Conservation (phyloP, 441 rosid genomes). For the Pelargonium citronellum region DNA sequence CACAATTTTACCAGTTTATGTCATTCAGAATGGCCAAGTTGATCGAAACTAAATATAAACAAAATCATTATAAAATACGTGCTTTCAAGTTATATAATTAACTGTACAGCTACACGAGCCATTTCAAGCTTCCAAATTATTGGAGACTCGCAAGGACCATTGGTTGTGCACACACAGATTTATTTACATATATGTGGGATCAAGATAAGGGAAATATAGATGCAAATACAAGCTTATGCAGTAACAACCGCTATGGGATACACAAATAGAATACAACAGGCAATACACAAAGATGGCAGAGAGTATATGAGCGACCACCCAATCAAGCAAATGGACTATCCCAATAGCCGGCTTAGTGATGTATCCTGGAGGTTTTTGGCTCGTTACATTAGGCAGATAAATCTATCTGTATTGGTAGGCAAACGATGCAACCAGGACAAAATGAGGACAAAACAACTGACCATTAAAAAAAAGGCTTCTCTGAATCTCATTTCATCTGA, state of each 20-base stretch:
- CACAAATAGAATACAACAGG: background rate
- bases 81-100: no score
- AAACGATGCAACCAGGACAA: background rate
- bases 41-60: background rate
- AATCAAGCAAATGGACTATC: no score
- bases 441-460: no score
- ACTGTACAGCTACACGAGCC: background rate
- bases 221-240: background rate
- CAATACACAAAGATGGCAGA: background rate
- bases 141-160: background rate
- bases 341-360: no score
- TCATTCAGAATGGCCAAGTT: background rate
- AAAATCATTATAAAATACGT: no score
- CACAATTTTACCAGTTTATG: background rate
- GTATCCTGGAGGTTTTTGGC: no score
- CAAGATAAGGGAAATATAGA: background rate
- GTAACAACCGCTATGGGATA: background rate
- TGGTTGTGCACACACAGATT: no score
- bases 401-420: background rate
- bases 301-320: background rate
- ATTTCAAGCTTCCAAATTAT: background rate
- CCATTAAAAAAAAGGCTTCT: background rate
- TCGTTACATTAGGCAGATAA: no score
- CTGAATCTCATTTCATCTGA: background rate
- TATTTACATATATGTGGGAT: no score